Conservation (phyloP, 305 asterid species). For the Solanum hybrid region DNA sequence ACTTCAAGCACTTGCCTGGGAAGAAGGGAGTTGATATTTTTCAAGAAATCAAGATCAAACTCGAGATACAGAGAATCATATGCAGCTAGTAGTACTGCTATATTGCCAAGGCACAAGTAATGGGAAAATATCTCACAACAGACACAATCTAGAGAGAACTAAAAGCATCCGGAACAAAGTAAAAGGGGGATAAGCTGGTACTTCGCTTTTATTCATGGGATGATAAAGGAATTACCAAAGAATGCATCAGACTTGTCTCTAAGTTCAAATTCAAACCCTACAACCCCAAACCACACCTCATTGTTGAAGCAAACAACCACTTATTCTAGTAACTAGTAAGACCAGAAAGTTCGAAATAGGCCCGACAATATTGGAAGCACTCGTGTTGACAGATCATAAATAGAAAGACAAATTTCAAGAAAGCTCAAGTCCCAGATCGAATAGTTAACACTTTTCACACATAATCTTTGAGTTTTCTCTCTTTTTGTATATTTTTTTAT, state of each 20-base stretch:
- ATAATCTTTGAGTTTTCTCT: background rate
- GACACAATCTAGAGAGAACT: background rate
- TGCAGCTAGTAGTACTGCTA: background rate
- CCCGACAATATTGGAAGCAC: background rate
- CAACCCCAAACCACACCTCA: background rate
- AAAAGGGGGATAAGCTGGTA: background rate
- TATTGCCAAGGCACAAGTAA: background rate
- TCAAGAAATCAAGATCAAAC: background rate
- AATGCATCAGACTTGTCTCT: background rate
- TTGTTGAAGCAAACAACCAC: background rate
- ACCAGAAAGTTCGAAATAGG: background rate
- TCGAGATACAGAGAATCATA: background rate
- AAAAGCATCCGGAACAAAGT: background rate
- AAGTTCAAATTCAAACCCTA: background rate
- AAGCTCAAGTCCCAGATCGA: background rate
- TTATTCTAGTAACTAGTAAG: background rate
- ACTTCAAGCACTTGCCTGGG: constrained; percentile 86
- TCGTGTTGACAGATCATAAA: background rate
- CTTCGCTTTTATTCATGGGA: background rate
- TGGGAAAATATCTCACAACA: background rate
- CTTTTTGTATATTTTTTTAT: background rate
- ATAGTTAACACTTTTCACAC: background rate
- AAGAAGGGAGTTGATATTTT: background rate
- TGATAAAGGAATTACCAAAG: background rate
- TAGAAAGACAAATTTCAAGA: background rate